Evolutionary conservation across 1,139 yeast genomes (phyloP).

Genomic region (Saccharomycopsis crataegensis): DNA sequence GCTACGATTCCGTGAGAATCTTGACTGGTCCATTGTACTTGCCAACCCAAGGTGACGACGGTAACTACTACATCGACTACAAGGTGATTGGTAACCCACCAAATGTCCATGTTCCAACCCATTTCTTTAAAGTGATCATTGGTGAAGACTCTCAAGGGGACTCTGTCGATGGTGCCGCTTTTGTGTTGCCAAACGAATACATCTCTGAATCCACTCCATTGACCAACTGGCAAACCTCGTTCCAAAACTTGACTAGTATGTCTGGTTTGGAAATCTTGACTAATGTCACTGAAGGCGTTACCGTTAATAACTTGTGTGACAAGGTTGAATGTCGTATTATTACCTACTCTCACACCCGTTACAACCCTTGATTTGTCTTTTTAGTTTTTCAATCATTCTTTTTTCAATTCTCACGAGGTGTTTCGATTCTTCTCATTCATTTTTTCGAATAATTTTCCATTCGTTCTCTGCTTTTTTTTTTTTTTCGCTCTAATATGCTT

Average conservation of each 20-base stretch:
- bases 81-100: conserved; percentile 97
- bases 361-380: conserved; percentile 4
- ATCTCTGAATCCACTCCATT: conserved; percentile 68
- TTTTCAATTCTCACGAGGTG: too few species aligned
- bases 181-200: conserved; percentile 78
- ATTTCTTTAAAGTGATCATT: conserved; percentile 81
- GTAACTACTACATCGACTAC: conserved; percentile 73
- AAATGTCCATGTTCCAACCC: conserved; percentile 93
- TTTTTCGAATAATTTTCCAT: too few species aligned
- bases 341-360: conserved; percentile 17
- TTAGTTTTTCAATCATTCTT: not conserved
- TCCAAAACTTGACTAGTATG: conserved; percentile 73
- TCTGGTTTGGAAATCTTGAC: conserved; percentile 13
- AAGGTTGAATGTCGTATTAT: conserved; percentile 10
- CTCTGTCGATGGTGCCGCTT: conserved; percentile 77
- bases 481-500: too few species aligned
- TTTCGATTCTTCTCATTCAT: too few species aligned
- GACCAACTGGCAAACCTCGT: conserved; percentile 72
- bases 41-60: conserved; percentile 68
- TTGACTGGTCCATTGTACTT: conserved; percentile 91
- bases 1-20: conserved; percentile 67
- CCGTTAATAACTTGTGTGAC: conserved; percentile 16
- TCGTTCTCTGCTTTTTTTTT: too few species aligned
- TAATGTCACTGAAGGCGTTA: conserved; percentile 4
- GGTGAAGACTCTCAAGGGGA: conserved; percentile 55